These are phyloP conservation scores for Pseudocercospora fijiensis DNA, from an alignment of 2,329 filamentous ascomycete genomes.

Conservation along the genomic window DNA sequence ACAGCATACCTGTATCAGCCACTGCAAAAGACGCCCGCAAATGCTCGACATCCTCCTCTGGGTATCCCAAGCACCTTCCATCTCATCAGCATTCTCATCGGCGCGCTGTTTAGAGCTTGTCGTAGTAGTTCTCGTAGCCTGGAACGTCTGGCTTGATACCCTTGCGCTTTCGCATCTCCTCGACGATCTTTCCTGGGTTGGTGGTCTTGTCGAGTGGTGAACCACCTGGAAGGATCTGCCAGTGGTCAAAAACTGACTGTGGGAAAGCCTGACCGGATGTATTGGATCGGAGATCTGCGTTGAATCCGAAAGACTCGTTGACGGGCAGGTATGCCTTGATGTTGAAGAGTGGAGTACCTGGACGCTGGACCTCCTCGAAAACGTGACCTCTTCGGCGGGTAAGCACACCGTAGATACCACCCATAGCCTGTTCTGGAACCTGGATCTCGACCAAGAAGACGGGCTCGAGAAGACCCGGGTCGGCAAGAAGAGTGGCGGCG, in stretches of 20 bases:
- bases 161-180: constrained; percentile 97
- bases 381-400: constrained; percentile 98
- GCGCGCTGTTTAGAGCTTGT: constrained; percentile 38
- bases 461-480: constrained; percentile 90
- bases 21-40: constrained; percentile 25
- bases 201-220: constrained; percentile 79
- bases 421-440: constrained; percentile 97
- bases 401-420: constrained; percentile 99
- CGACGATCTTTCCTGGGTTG: constrained; percentile 80
- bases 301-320: constrained; percentile 99
- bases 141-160: constrained; percentile 97
- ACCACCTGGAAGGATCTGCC: constrained; percentile 92
- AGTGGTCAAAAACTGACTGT: constrained; percentile 98
- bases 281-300: constrained; percentile 87
- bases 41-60: constrained; percentile 24
- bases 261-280: constrained; percentile 99
- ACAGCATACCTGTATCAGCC: constrained; percentile 20
- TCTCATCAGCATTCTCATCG: constrained; percentile 19
- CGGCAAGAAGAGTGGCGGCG: constrained; percentile 84
- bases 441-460: constrained; percentile 99
- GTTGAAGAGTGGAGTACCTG: constrained; percentile 98
- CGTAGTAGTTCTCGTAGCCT: constrained; percentile 73
- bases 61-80: constrained; percentile 14
- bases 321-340: constrained; percentile 97
- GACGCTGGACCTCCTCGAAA: constrained; percentile 96